Evolutionary conservation across 108 stramenopile species (phyloP).

Genomic region (Pseudonitzschia multiseries): DNA sequence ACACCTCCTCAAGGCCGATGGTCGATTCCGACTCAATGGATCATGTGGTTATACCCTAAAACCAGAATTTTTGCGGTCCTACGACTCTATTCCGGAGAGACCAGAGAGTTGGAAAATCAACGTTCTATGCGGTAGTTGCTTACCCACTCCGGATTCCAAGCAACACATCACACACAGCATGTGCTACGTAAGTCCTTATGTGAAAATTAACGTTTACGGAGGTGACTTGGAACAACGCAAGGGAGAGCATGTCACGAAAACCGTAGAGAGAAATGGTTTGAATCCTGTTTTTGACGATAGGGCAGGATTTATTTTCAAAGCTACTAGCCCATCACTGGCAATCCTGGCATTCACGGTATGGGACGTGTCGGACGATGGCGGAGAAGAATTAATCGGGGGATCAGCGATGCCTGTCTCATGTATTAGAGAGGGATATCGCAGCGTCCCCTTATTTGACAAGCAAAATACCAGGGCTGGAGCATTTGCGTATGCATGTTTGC

Average conservation of each 20-base stretch:
- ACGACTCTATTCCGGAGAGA: conserved; percentile 36
- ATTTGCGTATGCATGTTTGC: conserved; percentile 66
- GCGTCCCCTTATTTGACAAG: conserved; percentile 73
- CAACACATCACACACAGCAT: background rate
- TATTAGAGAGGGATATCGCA: conserved; percentile 77
- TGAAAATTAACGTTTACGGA: conserved; percentile 68
- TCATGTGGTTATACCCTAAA: conserved; percentile 95
- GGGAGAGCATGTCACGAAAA: conserved; percentile 49
- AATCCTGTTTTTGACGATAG: conserved; percentile 91
- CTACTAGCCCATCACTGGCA: conserved; percentile 62
- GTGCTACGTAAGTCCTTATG: conserved; percentile 54
- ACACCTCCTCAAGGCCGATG: conserved; percentile 86
- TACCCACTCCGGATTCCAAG: conserved; percentile 53
- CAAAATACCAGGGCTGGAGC: conserved; percentile 66
- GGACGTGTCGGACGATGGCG: conserved; percentile 51
- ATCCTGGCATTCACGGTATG: conserved; percentile 72
- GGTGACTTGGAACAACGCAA: conserved; percentile 38
- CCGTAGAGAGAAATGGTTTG: conserved; percentile 81
- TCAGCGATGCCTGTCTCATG: conserved; percentile 73
- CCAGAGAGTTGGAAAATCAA: conserved; percentile 55
- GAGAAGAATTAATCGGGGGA: conserved; percentile 65
- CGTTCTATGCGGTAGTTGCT: conserved; percentile 68
- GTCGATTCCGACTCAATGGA: conserved; percentile 90
- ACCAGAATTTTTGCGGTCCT: conserved; percentile 57
- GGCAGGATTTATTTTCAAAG: conserved; percentile 54